A percentile compares a stretch with the other conserved stretches of the same genome.
Conservation (phyloP, 768 basidiomycete genomes). For the Lentinula sp. region DNA sequence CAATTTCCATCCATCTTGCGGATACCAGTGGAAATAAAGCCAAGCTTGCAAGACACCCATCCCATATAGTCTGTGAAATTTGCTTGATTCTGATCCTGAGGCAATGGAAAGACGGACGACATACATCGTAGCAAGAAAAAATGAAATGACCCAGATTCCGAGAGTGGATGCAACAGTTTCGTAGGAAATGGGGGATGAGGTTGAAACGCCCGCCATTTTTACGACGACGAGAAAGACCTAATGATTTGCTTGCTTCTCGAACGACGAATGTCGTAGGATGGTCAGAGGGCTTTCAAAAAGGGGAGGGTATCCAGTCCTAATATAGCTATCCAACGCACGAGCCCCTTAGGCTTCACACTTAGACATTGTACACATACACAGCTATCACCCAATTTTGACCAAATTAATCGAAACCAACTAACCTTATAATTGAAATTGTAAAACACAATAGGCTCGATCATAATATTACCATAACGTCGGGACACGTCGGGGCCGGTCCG, state of each 20-base stretch:
- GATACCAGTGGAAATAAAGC: slow-evolving; percentile 19
- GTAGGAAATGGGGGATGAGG: not conserved
- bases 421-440: not conserved
- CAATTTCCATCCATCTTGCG: slow-evolving; percentile 14
- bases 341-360: not conserved
- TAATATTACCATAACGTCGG: not conserved
- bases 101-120: not conserved
- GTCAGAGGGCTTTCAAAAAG: not conserved
- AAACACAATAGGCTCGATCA: not conserved
- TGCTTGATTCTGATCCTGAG: not conserved
- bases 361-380: not conserved
- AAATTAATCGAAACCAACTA: not conserved
- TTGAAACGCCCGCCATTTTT: not conserved
- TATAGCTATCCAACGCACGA: not conserved
- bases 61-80: slow-evolving; percentile 13
- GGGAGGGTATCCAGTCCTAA: not conserved
- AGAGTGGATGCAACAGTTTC: not conserved
- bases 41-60: slow-evolving; percentile 16
- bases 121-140: slow-evolving; percentile 3
- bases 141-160: not conserved
- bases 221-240: not conserved
- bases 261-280: not conserved
- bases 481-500: too few relatives aligned
- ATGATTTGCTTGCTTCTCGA: not conserved
- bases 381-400: not conserved